phyloP scores from a whole-genome alignment of 2,329 filamentous ascomycete genomes.

The Alternaria sp. region DNA sequence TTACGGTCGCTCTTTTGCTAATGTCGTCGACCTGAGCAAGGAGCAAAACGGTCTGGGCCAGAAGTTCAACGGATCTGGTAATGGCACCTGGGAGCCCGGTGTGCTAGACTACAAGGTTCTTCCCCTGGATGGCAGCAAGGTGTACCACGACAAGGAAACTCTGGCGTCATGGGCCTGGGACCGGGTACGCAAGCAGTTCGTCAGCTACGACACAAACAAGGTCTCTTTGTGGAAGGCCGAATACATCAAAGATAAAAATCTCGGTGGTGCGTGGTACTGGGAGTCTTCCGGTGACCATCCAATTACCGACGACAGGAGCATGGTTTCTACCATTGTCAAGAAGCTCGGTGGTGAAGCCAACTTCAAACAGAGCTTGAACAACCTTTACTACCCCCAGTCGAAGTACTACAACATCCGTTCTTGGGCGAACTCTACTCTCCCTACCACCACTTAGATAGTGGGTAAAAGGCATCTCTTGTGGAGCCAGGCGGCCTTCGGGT shows the following conservation, averaged over 20 bases:
- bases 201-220: constrained; percentile 41
- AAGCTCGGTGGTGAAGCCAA: constrained; percentile 24
- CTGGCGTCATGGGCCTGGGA: constrained; percentile 38
- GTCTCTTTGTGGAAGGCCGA: constrained; percentile 35
- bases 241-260: constrained; percentile 35
- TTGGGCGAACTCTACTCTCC: constrained; percentile 10
- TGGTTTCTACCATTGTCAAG: constrained; percentile 27
- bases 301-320: constrained; percentile 28
- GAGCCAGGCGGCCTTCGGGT: neutral
- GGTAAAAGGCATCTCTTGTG: neutral
- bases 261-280: constrained; percentile 47
- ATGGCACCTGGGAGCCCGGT: constrained; percentile 39
- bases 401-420: constrained; percentile 37
- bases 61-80: constrained; percentile 38
- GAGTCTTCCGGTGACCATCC: constrained; percentile 36
- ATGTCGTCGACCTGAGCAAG: constrained; percentile 32
- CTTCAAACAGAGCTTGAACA: constrained; percentile 23
- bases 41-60: constrained; percentile 59
- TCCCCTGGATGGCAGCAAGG: constrained; percentile 33
- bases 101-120: constrained; percentile 43
- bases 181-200: constrained; percentile 27
- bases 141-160: constrained; percentile 31
- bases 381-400: constrained; percentile 34
- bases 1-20: constrained; percentile 43
- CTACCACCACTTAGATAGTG: neutral